Conservation (phyloP, 1,284 basidiomycete species). For the Retiboletus flavoniger region DNA sequence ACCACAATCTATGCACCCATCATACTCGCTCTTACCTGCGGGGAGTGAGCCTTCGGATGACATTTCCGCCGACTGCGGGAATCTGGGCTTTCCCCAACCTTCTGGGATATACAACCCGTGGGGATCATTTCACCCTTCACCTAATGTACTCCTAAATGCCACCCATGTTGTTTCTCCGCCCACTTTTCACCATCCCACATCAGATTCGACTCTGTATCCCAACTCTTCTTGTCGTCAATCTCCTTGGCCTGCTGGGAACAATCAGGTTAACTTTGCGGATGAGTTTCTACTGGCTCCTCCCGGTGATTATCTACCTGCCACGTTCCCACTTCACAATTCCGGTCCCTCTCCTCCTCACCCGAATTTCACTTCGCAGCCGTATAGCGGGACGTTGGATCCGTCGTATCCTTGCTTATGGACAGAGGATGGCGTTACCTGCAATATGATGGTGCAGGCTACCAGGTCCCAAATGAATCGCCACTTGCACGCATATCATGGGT, state of each 20-base stretch:
- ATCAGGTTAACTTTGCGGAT: constrained; percentile 4
- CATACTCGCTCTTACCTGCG: neutral
- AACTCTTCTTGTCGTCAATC: constrained; percentile 3
- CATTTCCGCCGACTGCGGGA: neutral
- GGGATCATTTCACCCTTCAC: neutral
- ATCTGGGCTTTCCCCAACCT: neutral
- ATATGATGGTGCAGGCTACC: constrained; percentile 23
- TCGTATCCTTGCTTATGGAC: constrained; percentile 26
- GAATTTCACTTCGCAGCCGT: constrained; percentile 1
- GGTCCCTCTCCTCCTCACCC: neutral
- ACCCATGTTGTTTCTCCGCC: neutral
- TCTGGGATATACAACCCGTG: constrained; percentile 6
- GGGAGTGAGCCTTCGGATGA: neutral
- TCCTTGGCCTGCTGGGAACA: neutral
- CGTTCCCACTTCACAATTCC: neutral
- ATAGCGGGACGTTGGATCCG: neutral
- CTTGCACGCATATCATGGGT: constrained; percentile 25
- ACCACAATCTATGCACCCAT: neutral
- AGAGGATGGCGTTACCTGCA: constrained; percentile 14
- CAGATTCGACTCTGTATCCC: neutral
- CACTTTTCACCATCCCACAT: neutral
- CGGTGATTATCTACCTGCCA: neutral
- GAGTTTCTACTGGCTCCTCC: neutral
- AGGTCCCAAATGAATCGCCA: constrained; percentile 30
- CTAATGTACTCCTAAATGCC: neutral